Evolutionary conservation across 2,329 filamentous ascomycete species (phyloP).

Genomic region (Venturiaceae sp.): DNA sequence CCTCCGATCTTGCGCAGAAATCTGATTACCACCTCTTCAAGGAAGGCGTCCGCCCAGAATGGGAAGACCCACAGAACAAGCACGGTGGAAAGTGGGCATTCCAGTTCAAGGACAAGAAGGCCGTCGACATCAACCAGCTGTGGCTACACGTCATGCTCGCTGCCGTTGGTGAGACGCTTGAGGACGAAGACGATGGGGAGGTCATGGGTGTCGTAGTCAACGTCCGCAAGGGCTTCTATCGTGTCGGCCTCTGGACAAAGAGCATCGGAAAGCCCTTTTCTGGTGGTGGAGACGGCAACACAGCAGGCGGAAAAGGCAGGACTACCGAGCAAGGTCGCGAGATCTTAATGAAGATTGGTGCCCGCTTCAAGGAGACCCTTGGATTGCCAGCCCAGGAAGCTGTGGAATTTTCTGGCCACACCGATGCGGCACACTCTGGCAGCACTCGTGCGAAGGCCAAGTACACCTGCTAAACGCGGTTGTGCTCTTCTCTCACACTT

Average conservation of each 20-base stretch:
- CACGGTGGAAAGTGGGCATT: constrained; percentile 99
- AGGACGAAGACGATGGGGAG: constrained; percentile 89
- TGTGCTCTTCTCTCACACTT: not conserved
- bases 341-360: constrained; percentile 73
- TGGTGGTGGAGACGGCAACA: constrained; percentile 62
- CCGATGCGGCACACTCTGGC: constrained; percentile 82
- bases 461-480: constrained; percentile 33
- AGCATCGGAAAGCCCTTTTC: constrained; percentile 80
- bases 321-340: constrained; percentile 75
- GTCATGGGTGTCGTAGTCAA: constrained; percentile 99
- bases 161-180: constrained; percentile 94
- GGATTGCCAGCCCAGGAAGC: constrained; percentile 65
- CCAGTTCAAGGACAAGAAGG: constrained; percentile 92
- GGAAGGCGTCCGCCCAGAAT: constrained; percentile 90
- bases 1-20: constrained; percentile 91
- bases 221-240: constrained; percentile 95
- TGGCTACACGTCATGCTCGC: constrained; percentile 97
- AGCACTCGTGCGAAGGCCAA: constrained; percentile 96
- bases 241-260: constrained; percentile 94
- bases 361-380: constrained; percentile 85
- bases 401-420: constrained; percentile 95
- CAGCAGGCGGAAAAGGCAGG: constrained; percentile 68
- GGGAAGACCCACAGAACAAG: constrained; percentile 98
- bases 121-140: constrained; percentile 82
- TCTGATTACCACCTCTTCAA: constrained; percentile 99